Percentiles rank a stretch among this genome's conserved stretches.
Conservation (phyloP, 805 yeast genomes). For the Teunomyces atbi region DNA sequence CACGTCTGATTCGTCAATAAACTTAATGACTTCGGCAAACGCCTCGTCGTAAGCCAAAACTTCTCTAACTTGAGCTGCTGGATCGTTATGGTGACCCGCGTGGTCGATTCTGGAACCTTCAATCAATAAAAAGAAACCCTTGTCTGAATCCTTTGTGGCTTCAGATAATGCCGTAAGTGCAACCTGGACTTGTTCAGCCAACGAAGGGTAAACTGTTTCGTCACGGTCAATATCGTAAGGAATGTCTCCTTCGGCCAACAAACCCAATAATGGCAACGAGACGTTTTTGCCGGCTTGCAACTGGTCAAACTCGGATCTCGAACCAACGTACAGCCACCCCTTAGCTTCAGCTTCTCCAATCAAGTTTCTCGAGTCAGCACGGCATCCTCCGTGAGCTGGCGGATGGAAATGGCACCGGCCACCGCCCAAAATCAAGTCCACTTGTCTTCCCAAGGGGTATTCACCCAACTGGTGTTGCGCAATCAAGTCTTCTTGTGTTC, state of each 20-base stretch:
- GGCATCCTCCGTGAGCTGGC: slow-evolving; percentile 47
- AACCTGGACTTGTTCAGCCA: slow-evolving; percentile 73
- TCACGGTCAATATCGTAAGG: slow-evolving; percentile 84
- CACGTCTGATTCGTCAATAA: slow-evolving; percentile 62
- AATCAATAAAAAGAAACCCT: slow-evolving; percentile 82
- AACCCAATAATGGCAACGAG: slow-evolving; percentile 71
- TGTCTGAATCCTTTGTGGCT: slow-evolving; percentile 68
- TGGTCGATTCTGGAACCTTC: slow-evolving; percentile 96
- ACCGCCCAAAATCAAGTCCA: slow-evolving; percentile 87
- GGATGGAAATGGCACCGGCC: slow-evolving; percentile 85
- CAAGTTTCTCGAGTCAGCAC: slow-evolving; percentile 68
- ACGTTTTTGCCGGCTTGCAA: slow-evolving; percentile 57
- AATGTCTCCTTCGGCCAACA: slow-evolving; percentile 73
- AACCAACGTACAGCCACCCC: slow-evolving; percentile 67
- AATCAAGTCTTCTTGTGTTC: slow-evolving; percentile 79
- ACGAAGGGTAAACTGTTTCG: slow-evolving; percentile 60
- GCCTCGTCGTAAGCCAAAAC: slow-evolving; percentile 85
- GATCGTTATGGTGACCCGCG: slow-evolving; percentile 92
- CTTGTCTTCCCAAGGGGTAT: slow-evolving; percentile 73
- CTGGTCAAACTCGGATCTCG: slow-evolving; percentile 57
- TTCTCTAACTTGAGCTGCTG: slow-evolving; percentile 92
- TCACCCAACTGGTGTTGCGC: slow-evolving; percentile 86
- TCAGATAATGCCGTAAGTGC: slow-evolving; percentile 68
- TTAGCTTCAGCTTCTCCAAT: slow-evolving; percentile 56
- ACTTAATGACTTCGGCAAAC: slow-evolving; percentile 69